Evolutionary conservation across 2,329 filamentous ascomycete species (phyloP), one percentile per base, ranked within the genome.

Genomic region (Pseudohalonectria lignicola): DNA sequence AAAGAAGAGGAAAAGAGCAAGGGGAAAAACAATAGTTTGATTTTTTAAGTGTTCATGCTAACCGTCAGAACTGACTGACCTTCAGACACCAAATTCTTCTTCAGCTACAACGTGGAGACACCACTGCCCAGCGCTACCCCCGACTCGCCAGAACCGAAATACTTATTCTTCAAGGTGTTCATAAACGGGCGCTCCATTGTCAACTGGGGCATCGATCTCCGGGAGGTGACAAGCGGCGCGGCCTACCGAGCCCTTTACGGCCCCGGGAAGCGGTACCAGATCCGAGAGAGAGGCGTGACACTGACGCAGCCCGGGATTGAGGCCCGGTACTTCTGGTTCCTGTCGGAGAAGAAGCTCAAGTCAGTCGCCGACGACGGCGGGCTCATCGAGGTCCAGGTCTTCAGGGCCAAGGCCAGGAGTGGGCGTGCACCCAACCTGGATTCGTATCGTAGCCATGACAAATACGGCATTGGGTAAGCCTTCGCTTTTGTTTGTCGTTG

Each of bases 71-170:
- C n/a, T n/a, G n/a, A n/a, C n/a, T n/a, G n/a, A n/a, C n/a, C n/a
- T n/a, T n/a, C n/a, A 75, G 71, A 66, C 3, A 58, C 63, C 12
- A 65, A 63, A n/a, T 77, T 77, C 43, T 66, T 61, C 46, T 52
- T 78, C 31, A 60, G 62, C 21, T 77, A 75, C 47, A 50, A 49
- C 5, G 49, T 76, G 42, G 50, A 50, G 23, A 33, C 16, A n/a
- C 16, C 20, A n/a, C 17, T 19, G 18, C 36, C 36, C 12, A 20
- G 19, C 8, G 13, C 29, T 13, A 31, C 30, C 12, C 34, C 54
- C 51, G 31, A 45, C 52, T 2, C 55, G 55, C 1, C 48, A 3
- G 57, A 50, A 15, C 53, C 59, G 29, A 54, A 49, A 37, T 66
- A 62, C 43, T 50, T 74, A 9, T 72, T 68, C 53, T 76, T 76